Evolutionary conservation across 2,329 filamentous ascomycete species (phyloP).

Genomic region (Fusarium burgessii): DNA sequence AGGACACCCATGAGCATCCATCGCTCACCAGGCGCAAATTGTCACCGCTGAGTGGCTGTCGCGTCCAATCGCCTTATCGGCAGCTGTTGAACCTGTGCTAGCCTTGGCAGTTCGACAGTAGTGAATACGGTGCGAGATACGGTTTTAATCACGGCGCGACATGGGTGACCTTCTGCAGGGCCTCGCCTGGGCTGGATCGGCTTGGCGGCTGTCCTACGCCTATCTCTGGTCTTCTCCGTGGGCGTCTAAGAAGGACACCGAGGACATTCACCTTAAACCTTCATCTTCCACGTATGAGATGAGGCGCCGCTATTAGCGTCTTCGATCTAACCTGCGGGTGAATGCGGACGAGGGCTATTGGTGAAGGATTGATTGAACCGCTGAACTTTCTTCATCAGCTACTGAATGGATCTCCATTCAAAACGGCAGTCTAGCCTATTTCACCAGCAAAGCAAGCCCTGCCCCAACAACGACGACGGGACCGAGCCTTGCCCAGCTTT

Average conservation of each 20-base stretch:
- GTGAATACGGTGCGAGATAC: conserved; percentile 33
- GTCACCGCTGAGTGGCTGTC: conserved; percentile 35
- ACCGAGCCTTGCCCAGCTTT: conserved; percentile 8
- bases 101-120: conserved; percentile 35
- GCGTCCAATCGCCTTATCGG: conserved; percentile 48
- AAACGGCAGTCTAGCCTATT: conserved; percentile 32
- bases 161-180: conserved; percentile 35
- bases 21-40: conserved; percentile 25
- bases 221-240: conserved; percentile 30
- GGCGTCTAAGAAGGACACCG: conserved; percentile 17
- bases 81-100: conserved; percentile 42
- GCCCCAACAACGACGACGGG: conserved; percentile 30
- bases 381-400: conserved; percentile 21
- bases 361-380: conserved; percentile 5
- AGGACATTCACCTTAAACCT: conserved; percentile 28
- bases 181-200: conserved; percentile 42
- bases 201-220: conserved; percentile 39
- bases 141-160: conserved; percentile 22
- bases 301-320: conserved; percentile 41
- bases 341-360: conserved; percentile 40
- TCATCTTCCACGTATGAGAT: conserved; percentile 38
- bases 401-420: conserved; percentile 13
- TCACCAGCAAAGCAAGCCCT: conserved; percentile 18
- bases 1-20: conserved; percentile 36
- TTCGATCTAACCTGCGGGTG: conserved; percentile 41